Conservation (phyloP, 169 alveolate species). For the Plasmodium reichenowi region DNA sequence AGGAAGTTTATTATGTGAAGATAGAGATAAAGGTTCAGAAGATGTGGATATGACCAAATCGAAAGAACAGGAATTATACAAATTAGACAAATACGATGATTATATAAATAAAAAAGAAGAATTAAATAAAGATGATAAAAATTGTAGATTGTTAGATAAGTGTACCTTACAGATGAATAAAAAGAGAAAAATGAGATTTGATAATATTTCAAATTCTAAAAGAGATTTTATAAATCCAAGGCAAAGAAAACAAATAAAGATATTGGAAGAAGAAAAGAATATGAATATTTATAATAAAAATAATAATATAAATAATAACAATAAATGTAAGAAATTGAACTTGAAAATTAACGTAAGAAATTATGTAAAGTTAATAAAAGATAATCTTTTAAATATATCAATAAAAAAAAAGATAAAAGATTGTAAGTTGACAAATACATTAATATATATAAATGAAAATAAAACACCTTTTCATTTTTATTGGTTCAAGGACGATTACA, state of each 20-base stretch:
- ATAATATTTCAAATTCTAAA: not conserved
- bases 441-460: constrained; percentile 61
- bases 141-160: constrained; percentile 1
- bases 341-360: constrained; percentile 45
- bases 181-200: not conserved
- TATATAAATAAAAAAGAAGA: constrained; percentile 24
- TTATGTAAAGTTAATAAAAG: constrained; percentile 34
- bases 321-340: constrained; percentile 23
- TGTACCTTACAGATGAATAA: not conserved
- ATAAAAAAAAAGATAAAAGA: constrained; percentile 34
- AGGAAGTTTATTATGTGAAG: too few species aligned
- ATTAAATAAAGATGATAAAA: constrained; percentile 1
- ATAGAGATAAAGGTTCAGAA: not conserved
- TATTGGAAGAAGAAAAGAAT: constrained; percentile 1
- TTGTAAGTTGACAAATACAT: constrained; percentile 24
- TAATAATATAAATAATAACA: constrained; percentile 10
- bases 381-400: constrained; percentile 28
- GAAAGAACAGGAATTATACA: constrained; percentile 31
- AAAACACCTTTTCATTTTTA: constrained; percentile 29
- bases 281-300: not conserved
- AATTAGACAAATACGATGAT: constrained; percentile 43
- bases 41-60: not conserved
- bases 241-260: constrained; percentile 31
- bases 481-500: constrained; percentile 60
- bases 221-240: constrained; percentile 64